A percentile compares a stretch with the other conserved stretches of the same genome.
Conservation (phyloP, 148 eudicot genomes). For the Simmondsia chinensis region DNA sequence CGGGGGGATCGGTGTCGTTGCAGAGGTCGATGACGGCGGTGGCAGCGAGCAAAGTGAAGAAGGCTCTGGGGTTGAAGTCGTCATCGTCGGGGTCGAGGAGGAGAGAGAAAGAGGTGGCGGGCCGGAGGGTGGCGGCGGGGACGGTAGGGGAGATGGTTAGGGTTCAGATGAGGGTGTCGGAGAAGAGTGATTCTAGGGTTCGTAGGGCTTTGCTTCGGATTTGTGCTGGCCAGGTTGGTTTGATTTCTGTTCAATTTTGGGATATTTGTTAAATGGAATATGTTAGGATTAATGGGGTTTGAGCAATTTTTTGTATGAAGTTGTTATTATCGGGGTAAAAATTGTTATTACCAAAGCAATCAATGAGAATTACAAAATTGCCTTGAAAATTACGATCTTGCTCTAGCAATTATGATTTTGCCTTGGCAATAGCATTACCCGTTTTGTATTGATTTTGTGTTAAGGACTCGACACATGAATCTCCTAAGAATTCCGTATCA, state of each 20-base stretch:
- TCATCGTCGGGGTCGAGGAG: slow-evolving; percentile 18
- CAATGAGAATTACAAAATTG: no score
- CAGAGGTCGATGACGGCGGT: slow-evolving; percentile 43
- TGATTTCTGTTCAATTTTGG: neutral
- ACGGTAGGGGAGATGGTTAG: slow-evolving; percentile 67
- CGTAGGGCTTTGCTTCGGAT: slow-evolving; percentile 62
- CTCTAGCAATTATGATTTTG: no score
- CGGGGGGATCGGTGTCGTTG: slow-evolving; percentile 24
- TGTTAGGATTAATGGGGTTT: no score
- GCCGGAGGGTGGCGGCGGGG: slow-evolving; percentile 15
- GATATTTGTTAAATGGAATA: neutral
- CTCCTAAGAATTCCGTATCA: no score
- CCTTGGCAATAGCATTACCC: no score
- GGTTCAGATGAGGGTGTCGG: slow-evolving; percentile 83
- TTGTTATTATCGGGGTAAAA: neutral
- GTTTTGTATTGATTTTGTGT: no score
- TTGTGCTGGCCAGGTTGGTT: slow-evolving; percentile 73
- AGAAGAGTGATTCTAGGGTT: slow-evolving; percentile 72
- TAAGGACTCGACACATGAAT: no score
- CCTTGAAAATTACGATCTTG: no score
- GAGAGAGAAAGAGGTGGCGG: slow-evolving; percentile 3
- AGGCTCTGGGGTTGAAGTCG: slow-evolving; percentile 59
- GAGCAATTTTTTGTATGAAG: neutral
- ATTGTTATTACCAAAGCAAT: no score
- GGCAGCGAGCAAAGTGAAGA: slow-evolving; percentile 77